These are phyloP conservation scores for Candida xyloterini DNA, from an alignment of 805 yeast species.

Conservation along the genomic window DNA sequence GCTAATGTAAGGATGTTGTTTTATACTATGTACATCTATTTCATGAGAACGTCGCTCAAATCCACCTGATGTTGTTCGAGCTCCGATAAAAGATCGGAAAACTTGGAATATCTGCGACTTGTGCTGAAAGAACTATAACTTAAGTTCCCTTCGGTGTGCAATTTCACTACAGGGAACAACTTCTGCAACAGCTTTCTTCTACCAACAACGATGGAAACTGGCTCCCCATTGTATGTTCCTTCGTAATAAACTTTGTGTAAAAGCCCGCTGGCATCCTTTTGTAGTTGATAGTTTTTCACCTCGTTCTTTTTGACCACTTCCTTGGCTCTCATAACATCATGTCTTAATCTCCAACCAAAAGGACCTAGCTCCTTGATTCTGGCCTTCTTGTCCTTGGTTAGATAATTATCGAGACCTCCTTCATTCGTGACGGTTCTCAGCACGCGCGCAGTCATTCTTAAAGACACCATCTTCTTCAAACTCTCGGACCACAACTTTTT, in stretches of 20 bases:
- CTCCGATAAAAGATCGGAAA: conserved; percentile 47
- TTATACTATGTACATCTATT: conserved; percentile 5
- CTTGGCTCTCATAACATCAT: conserved; percentile 55
- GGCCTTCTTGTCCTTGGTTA: conserved; percentile 83
- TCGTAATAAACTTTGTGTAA: conserved; percentile 47
- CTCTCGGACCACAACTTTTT: conserved; percentile 84
- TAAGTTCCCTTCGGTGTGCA: conserved; percentile 39
- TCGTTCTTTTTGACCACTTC: conserved; percentile 39
- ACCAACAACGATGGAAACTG: conserved; percentile 55
- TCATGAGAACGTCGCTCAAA: conserved; percentile 22
- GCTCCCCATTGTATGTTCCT: conserved; percentile 40
- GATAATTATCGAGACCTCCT: conserved; percentile 91
- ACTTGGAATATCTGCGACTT: conserved; percentile 41
- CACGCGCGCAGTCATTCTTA: conserved; percentile 75
- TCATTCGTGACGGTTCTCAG: conserved; percentile 84
- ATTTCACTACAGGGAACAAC: conserved; percentile 50
- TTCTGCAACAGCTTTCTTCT: conserved; percentile 57
- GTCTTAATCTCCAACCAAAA: conserved; percentile 87
- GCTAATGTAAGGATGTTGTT: conserved; percentile 10
- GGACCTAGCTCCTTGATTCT: conserved; percentile 91
- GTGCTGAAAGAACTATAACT: conserved; percentile 47
- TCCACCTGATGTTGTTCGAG: conserved; percentile 46
- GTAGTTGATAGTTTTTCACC: conserved; percentile 34
- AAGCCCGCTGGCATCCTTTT: conserved; percentile 29
- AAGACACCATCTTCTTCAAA: conserved; percentile 50